Conservation (phyloP, 192 early-diverging fungal species). For the Coemansia sp. region DNA sequence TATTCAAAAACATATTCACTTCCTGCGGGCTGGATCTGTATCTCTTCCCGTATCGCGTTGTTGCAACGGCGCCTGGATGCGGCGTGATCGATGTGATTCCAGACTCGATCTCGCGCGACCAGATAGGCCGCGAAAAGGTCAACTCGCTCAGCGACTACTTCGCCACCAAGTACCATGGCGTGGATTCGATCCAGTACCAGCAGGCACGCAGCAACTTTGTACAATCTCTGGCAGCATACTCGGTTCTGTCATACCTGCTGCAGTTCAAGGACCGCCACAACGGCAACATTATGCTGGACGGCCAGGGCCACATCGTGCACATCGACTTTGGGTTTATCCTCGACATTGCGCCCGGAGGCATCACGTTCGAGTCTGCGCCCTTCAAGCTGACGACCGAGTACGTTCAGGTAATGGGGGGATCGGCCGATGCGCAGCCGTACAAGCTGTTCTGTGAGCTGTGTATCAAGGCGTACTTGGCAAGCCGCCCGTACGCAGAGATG, state of each 20-base stretch:
- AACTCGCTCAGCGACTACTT: conserved; percentile 98
- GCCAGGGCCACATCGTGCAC: conserved; percentile 94
- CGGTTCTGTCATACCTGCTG: conserved; percentile 88
- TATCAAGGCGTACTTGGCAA: conserved; percentile 89
- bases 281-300: conserved; percentile 99
- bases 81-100: conserved; percentile 99
- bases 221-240: conserved; percentile 92
- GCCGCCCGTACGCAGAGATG: conserved; percentile 87
- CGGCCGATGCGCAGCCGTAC: conserved; percentile 74
- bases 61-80: conserved; percentile 95
- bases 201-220: conserved; percentile 94
- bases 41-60: conserved; percentile 94
- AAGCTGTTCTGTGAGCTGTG: conserved; percentile 85
- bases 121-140: conserved; percentile 97
- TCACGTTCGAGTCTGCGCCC: conserved; percentile 91
- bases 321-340: conserved; percentile 99
- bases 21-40: conserved; percentile 91
- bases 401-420: conserved; percentile 95
- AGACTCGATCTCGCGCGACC: conserved; percentile 93
- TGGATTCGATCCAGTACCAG: conserved; percentile 87
- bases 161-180: conserved; percentile 82
- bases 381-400: conserved; percentile 99
- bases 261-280: conserved; percentile 99
- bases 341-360: conserved; percentile 97
- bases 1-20: conserved; percentile 95